These are phyloP conservation scores for Hirschfeldia incana DNA, from an alignment of 345 rosid genomes.

Conservation along the genomic window DNA sequence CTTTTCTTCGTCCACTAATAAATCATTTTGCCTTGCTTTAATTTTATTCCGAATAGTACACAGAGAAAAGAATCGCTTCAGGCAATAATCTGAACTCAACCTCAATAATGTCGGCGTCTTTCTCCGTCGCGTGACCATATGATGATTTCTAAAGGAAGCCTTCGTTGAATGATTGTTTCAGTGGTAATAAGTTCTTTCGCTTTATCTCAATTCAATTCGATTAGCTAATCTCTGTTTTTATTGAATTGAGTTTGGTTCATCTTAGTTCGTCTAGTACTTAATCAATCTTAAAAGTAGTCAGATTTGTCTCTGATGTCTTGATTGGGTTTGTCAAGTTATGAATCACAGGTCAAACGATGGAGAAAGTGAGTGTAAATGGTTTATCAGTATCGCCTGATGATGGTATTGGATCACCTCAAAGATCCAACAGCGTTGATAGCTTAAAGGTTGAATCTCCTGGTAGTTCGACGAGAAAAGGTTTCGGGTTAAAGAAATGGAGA, in stretches of 20 bases:
- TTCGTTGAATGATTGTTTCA: constrained; percentile 12
- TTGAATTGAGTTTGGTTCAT: background rate
- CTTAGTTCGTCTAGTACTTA: background rate
- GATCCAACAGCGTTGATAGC: constrained; percentile 6
- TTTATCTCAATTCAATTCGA: background rate
- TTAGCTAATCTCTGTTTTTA: constrained; percentile 10
- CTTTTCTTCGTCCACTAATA: background rate
- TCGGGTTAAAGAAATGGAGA: constrained; percentile 92
- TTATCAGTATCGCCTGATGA: constrained; percentile 19
- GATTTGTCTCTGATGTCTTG: constrained; percentile 10
- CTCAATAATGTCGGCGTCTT: constrained; percentile 27
- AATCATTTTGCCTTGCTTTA: background rate
- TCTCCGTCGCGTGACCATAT: constrained; percentile 17
- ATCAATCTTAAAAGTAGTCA: background rate
- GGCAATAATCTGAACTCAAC: constrained; percentile 16
- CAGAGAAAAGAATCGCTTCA: constrained; percentile 10
- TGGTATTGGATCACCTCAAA: constrained; percentile 34
- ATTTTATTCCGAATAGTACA: constrained; percentile 1
- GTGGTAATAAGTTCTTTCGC: constrained; percentile 25
- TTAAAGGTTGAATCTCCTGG: constrained; percentile 39
- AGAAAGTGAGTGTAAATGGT: constrained; percentile 24
- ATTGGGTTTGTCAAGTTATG: background rate
- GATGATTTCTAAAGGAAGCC: background rate
- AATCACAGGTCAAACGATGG: constrained; percentile 26
- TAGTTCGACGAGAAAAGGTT: constrained; percentile 54